phyloP scores from a whole-genome alignment of 805 yeast species.

The Nadsonia fulvescens region DNA sequence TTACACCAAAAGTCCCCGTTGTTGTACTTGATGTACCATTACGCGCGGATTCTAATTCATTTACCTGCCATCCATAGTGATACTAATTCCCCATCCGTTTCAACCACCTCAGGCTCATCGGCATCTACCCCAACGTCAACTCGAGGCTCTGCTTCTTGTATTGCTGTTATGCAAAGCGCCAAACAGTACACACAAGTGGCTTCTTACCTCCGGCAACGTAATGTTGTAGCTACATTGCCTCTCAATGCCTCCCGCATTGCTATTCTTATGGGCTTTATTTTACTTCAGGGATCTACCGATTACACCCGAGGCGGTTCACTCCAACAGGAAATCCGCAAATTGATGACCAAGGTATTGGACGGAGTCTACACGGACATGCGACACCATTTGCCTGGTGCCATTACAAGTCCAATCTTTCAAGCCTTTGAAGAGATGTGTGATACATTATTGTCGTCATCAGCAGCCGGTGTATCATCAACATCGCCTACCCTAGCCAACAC shows the following conservation, averaged over 20 bases:
- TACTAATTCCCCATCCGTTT: slow-evolving; percentile 1
- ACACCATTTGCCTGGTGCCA: slow-evolving; percentile 10
- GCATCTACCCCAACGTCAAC: slow-evolving; percentile 2
- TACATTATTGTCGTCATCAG: too few species aligned
- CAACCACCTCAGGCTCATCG: slow-evolving; percentile 1
- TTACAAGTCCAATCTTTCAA: slow-evolving; percentile 5
- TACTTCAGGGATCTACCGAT: slow-evolving; percentile 46
- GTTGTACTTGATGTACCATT: slow-evolving; percentile 39
- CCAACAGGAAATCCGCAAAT: slow-evolving; percentile 45
- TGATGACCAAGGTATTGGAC: slow-evolving; percentile 22
- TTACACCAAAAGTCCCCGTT: slow-evolving; percentile 20
- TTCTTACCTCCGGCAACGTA: slow-evolving; percentile 13
- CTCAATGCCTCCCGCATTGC: slow-evolving; percentile 13
- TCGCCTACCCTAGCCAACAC: too few species aligned
- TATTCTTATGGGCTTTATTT: slow-evolving; percentile 12
- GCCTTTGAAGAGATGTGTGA: too few species aligned
- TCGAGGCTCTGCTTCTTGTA: slow-evolving; percentile 14
- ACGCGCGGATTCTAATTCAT: slow-evolving; percentile 45
- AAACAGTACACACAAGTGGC: slow-evolving; percentile 15
- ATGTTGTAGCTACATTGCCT: slow-evolving; percentile 15
- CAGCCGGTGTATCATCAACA: too few species aligned
- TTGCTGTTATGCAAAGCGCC: slow-evolving; percentile 19
- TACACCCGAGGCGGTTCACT: slow-evolving; percentile 71
- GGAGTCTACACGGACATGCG: slow-evolving; percentile 10
- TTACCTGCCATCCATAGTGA: slow-evolving; percentile 26